Conservation (phyloP, 768 basidiomycete species). For the Hypholoma fasciculare region DNA sequence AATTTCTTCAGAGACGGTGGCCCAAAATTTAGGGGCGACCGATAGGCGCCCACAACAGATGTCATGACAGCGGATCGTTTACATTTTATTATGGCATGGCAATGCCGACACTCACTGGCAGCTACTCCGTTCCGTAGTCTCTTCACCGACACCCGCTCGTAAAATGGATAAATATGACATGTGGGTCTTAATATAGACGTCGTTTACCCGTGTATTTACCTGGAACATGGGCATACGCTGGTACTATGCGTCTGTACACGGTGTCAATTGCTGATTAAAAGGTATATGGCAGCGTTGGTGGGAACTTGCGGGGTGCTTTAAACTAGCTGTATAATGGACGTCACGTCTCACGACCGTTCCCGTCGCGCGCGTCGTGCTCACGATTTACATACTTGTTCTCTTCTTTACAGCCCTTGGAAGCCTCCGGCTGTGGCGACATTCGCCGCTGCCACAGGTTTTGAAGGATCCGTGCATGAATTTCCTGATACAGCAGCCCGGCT, state of each 20-base stretch:
- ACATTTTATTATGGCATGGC: background rate
- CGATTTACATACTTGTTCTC: background rate
- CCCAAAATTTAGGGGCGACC: background rate
- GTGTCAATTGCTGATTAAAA: too few relatives aligned
- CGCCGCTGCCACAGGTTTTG: background rate
- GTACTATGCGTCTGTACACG: too few relatives aligned
- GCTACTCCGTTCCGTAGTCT: background rate
- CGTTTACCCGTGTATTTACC: background rate
- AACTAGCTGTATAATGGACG: background rate
- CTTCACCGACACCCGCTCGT: background rate
- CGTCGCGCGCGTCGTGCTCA: background rate
- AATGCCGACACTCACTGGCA: too few relatives aligned
- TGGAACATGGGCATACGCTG: background rate
- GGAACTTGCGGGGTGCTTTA: background rate
- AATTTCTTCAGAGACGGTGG: background rate
- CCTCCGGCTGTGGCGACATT: background rate
- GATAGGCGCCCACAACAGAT: background rate
- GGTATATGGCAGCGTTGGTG: background rate
- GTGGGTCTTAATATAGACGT: background rate
- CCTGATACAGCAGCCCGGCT: slow-evolving; percentile 15
- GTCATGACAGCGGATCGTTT: background rate
- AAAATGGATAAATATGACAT: background rate
- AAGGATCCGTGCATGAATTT: background rate
- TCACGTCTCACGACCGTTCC: slow-evolving; percentile 1
- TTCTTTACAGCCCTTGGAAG: background rate